Evolutionary conservation across 2,329 filamentous ascomycete genomes (phyloP), one percentile per base, ranked within the genome.

Genomic region (Proliferodiscus dingleyae): DNA sequence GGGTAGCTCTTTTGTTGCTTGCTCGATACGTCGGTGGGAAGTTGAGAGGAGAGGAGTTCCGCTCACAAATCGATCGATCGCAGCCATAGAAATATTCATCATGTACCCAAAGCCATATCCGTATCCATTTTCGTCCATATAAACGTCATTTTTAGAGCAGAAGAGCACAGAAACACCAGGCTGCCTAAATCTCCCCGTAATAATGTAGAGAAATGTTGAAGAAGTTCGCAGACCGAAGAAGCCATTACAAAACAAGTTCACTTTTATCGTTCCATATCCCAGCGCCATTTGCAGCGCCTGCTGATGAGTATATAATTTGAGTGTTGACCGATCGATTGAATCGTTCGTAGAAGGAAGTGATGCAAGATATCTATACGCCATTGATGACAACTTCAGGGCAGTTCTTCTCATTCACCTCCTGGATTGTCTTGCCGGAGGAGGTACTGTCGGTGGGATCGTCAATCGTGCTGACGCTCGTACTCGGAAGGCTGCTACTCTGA

Each of bases 401-500:
- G 7, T 36, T 26, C 28, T 53, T 52, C 16, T 55, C 49, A 19
- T 55, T 51, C 13, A 41, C 29, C 13, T 53, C 49, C 16, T 43
- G 44, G 7, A 46, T 37, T 5, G 47, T 52, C 33, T 60, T 57
- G 18, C 49, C 49, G n/a, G 51, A 51, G 18, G 50, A 51, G 23
- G 49, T 39, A 32, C 43, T 46, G 26, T 60, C 59, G 18, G 49
- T 49, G 16, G 58, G 47, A 13, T 60, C 60, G 16, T 63, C 60
- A 28, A 62, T 61, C 13, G 56, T 75, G 58, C 80, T 81, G 29
- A 72, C 72, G 52, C 73, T 79, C 2, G 80, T 78, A 63, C 81
- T 87, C 4, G 81, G 77, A 2, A 82, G 72, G 49, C 76, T 81
- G 61, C 72, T 81, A 62, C 78, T 86, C 56, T 81, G 79, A 2